phyloP scores from a whole-genome alignment of 352 stramenopile genomes.

The Thalassiosira livingstoniorum region DNA sequence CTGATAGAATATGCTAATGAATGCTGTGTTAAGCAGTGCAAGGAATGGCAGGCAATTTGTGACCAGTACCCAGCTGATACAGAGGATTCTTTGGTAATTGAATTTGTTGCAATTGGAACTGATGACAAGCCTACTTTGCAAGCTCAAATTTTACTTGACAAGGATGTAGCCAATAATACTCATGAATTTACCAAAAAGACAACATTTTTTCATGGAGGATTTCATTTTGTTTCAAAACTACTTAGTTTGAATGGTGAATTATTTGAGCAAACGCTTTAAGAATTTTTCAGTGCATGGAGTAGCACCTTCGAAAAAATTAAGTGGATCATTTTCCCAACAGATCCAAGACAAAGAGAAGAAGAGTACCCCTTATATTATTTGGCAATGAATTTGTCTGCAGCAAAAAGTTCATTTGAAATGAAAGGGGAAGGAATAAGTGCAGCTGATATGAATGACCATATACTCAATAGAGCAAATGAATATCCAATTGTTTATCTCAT shows the following conservation, averaged over 20 bases:
- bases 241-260: constrained; percentile 16
- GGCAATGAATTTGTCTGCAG: constrained; percentile 6
- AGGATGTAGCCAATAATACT: neutral
- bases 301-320: constrained; percentile 6
- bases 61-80: neutral
- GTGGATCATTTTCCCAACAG: constrained; percentile 30
- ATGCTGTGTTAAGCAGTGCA: constrained; percentile 10
- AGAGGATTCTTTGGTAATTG: neutral
- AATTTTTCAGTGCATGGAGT: constrained; percentile 18
- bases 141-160: neutral
- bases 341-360: constrained; percentile 27
- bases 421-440: neutral
- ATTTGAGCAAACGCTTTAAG: constrained; percentile 16
- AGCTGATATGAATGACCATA: constrained; percentile 26
- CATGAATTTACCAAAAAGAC: neutral
- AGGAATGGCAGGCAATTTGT: constrained; percentile 18
- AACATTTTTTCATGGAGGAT: constrained; percentile 11
- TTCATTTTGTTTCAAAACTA: constrained; percentile 20
- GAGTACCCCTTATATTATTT: constrained; percentile 20
- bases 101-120: constrained; percentile 12
- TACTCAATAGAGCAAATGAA: constrained; percentile 24
- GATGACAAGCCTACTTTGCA: constrained; percentile 22
- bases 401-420: neutral
- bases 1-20: neutral
- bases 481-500: neutral